Percentiles rank a stretch among this genome's conserved stretches.
phyloP scores from a whole-genome alignment of 1,284 basidiomycete species.

The Tetrapyrgos nigripes region DNA sequence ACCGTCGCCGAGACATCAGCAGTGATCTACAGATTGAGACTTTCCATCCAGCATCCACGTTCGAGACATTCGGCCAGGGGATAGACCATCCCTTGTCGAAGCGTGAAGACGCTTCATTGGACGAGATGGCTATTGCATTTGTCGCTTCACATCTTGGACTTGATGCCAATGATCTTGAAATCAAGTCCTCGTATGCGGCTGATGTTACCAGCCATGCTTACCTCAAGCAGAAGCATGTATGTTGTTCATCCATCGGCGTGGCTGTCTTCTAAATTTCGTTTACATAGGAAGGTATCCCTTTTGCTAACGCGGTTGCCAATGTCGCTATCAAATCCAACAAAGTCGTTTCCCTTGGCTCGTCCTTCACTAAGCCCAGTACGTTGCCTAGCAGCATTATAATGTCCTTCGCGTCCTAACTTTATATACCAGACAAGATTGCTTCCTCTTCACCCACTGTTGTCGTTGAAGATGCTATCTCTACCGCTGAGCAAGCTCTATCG shows the following conservation, averaged over 20 bases:
- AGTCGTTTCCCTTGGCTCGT: slow-evolving; percentile 42
- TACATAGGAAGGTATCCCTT: slow-evolving; percentile 40
- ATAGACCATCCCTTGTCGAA: slow-evolving; percentile 31
- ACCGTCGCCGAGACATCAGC: slow-evolving; percentile 33
- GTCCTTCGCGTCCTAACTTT: not conserved
- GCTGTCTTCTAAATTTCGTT: not conserved
- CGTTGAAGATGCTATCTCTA: slow-evolving; percentile 43
- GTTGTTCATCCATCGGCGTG: slow-evolving; percentile 2
- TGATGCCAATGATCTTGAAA: slow-evolving; percentile 22
- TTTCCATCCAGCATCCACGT: slow-evolving; percentile 39
- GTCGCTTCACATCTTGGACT: slow-evolving; percentile 27
- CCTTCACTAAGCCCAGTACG: slow-evolving; percentile 42
- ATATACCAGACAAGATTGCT: slow-evolving; percentile 39
- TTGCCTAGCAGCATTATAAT: not conserved
- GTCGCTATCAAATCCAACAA: slow-evolving; percentile 37
- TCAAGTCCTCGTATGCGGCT: slow-evolving; percentile 30
- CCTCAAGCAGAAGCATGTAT: slow-evolving; percentile 36
- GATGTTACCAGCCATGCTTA: slow-evolving; percentile 37
- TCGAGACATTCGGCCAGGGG: slow-evolving; percentile 40
- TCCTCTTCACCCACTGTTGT: slow-evolving; percentile 43
- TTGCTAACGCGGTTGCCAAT: slow-evolving; percentile 47
- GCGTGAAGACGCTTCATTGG: slow-evolving; percentile 22
- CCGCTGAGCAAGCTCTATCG: slow-evolving; percentile 45
- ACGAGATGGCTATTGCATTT: slow-evolving; percentile 29
- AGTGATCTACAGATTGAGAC: slow-evolving; percentile 34